Evolutionary conservation across 2,329 filamentous ascomycete species (phyloP), one percentile per base, ranked within the genome.

Genomic region (Fusarium proliferatum): DNA sequence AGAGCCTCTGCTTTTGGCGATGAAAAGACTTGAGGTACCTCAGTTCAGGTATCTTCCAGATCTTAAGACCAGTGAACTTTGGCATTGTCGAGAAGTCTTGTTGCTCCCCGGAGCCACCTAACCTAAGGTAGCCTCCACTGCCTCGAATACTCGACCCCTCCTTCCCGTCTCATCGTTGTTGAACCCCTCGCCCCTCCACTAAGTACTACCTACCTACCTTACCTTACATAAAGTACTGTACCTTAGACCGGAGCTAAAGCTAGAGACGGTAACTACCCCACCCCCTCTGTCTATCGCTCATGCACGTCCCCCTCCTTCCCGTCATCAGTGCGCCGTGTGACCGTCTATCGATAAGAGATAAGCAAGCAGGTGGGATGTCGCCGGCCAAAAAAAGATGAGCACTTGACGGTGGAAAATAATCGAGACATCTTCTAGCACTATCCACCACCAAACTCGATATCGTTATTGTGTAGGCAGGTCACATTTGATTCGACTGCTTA

Each of bases 291-390:
- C 51, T 57, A 51, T 64, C 45, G 23, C 19, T 52, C 45, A 64
- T 69, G 67, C 65, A 69, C 67, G 52, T 65, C 58, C 62, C 70
- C 71, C 72, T 69, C 55, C 66, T 72, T 72, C 71, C 71, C 55
- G 71, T 67, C 72, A 72, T 74, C 67, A 62, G 42, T 53, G 53
- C 49, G 57, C 72, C 71, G 58, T 71, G 71, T 74, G 72, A 74
- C 71, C 52, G 51, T 68, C 53, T 72, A 74, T 74, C 71, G 71
- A 74, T 74, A 74, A 74, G 30, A 56, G 33, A 72, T 61, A 59
- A 59, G 23, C 33, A 63, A 59, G 30, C 19, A 49, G 36, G 43
- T 51, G 49, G 34, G 64, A 36, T 53, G 48, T 10, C 48, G 13
- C 41, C 33, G 11, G 48, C n/a, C 41, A 69, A 34, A 70, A 65